phyloP scores from a whole-genome alignment of 1,139 yeast genomes.

The Geotrichum bryndzae region DNA sequence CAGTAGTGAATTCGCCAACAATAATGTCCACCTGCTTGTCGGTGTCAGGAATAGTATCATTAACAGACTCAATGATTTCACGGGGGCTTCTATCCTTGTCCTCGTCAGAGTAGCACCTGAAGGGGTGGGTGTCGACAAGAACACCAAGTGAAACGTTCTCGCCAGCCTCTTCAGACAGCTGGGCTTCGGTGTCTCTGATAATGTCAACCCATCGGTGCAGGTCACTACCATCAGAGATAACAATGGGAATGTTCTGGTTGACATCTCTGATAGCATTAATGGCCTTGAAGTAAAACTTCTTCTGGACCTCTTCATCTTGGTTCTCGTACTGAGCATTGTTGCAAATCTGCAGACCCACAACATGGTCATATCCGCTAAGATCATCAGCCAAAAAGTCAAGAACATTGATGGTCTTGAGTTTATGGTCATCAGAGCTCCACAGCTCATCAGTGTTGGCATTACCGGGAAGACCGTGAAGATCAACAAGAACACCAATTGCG shows the following conservation, averaged over 20 bases:
- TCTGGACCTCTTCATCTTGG: slow-evolving; percentile 44
- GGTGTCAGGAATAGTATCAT: slow-evolving; percentile 47
- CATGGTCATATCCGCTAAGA: slow-evolving; percentile 51
- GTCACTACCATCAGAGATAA: slow-evolving; percentile 94
- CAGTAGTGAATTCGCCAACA: slow-evolving; percentile 89
- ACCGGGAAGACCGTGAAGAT: slow-evolving; percentile 82
- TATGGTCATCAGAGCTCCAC: slow-evolving; percentile 47
- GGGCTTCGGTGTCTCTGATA: slow-evolving; percentile 44
- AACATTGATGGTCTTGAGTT: slow-evolving; percentile 45
- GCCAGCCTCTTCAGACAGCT: slow-evolving; percentile 25
- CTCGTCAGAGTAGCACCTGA: slow-evolving; percentile 72
- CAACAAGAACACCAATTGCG: slow-evolving; percentile 69
- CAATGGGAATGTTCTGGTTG: slow-evolving; percentile 57
- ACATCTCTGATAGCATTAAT: slow-evolving; percentile 51
- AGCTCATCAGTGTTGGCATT: slow-evolving; percentile 72
- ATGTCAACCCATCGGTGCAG: slow-evolving; percentile 71
- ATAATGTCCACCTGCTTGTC: slow-evolving; percentile 59
- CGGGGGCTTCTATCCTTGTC: slow-evolving; percentile 64
- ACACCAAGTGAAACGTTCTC: slow-evolving; percentile 45
- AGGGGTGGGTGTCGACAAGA: slow-evolving; percentile 75
- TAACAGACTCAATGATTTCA: slow-evolving; percentile 54
- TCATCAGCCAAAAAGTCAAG: slow-evolving; percentile 60
- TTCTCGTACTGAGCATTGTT: slow-evolving; percentile 71
- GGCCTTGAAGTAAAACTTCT: slow-evolving; percentile 63
- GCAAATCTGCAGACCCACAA: slow-evolving; percentile 75